Percentiles rank a stretch among this genome's conserved stretches.
Evolutionary conservation across 1,139 yeast genomes (phyloP).

Genomic region (Protomyces lactucae-debilis): DNA sequence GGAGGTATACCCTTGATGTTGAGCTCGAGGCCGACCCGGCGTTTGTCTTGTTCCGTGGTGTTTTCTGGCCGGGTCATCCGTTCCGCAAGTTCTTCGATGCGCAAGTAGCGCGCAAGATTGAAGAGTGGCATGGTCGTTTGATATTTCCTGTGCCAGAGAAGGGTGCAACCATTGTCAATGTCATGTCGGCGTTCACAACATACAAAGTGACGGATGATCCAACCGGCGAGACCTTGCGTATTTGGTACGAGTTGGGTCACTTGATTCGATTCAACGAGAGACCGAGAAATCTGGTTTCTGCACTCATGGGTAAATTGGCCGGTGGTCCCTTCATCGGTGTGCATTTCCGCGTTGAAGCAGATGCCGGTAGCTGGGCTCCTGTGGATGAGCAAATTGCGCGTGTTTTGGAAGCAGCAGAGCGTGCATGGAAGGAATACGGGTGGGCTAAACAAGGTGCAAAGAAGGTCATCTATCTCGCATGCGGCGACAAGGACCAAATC

Average conservation of each 20-base stretch:
- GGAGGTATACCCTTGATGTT: background rate
- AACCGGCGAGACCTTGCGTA: background rate
- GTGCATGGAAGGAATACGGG: slow-evolving; percentile 2
- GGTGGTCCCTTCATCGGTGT: background rate
- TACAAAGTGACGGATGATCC: slow-evolving; percentile 4
- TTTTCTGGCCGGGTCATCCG: background rate
- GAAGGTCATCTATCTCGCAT: slow-evolving; percentile 4
- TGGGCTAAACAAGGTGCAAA: background rate
- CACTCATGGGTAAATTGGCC: background rate
- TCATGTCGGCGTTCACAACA: background rate
- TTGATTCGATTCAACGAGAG: slow-evolving; percentile 1
- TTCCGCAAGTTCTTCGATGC: background rate
- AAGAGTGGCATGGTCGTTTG: background rate
- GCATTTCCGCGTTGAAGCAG: slow-evolving; percentile 6
- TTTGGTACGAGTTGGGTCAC: slow-evolving; percentile 3
- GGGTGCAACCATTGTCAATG: background rate
- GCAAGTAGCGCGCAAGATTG: background rate
- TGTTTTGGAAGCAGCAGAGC: background rate
- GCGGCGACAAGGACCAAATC: slow-evolving; percentile 8
- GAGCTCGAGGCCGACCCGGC: background rate
- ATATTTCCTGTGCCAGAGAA: background rate
- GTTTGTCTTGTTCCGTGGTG: background rate
- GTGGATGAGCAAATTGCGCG: slow-evolving; percentile 1
- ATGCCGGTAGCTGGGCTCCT: background rate
- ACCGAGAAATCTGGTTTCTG: background rate